phyloP scores from a whole-genome alignment of 202 grass and related monocot species.

The Musa balbisiana region DNA sequence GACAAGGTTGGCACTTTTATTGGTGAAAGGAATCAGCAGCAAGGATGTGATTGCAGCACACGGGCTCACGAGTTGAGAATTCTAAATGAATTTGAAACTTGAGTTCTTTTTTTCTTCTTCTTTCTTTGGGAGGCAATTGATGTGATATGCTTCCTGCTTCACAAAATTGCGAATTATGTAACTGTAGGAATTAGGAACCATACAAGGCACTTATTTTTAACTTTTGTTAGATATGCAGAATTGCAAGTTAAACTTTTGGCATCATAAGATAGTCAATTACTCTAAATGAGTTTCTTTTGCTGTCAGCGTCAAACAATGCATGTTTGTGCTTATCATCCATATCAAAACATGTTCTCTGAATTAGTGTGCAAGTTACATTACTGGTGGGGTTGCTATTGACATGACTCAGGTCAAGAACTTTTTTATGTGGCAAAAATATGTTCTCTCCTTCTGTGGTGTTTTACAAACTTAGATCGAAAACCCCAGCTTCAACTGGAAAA shows the following conservation, averaged over 20 bases:
- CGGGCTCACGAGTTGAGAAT: conserved; percentile 30
- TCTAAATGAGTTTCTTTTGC: not conserved
- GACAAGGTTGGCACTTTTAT: conserved; percentile 90
- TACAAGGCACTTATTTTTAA: not conserved
- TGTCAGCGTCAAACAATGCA: not conserved
- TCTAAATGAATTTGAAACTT: conserved; percentile 3
- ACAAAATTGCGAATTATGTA: conserved; percentile 2
- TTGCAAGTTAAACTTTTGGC: not conserved
- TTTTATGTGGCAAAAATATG: not conserved
- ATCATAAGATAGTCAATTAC: not conserved
- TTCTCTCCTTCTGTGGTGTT: not conserved
- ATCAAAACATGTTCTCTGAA: too few species aligned
- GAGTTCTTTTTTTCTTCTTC: not conserved
- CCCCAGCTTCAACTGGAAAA: not conserved
- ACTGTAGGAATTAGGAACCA: not conserved
- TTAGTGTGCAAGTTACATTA: too few species aligned
- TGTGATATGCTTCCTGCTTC: not conserved
- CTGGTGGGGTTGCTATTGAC: too few species aligned
- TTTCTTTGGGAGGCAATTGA: not conserved
- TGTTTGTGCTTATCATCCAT: not conserved
- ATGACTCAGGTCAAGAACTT: too few species aligned
- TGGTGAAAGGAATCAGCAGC: conserved; percentile 32
- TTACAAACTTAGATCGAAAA: not conserved
- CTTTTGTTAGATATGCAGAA: not conserved
- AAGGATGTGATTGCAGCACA: conserved; percentile 14